Conservation (phyloP, 805 yeast genomes). For the Torulaspora maleeae region DNA sequence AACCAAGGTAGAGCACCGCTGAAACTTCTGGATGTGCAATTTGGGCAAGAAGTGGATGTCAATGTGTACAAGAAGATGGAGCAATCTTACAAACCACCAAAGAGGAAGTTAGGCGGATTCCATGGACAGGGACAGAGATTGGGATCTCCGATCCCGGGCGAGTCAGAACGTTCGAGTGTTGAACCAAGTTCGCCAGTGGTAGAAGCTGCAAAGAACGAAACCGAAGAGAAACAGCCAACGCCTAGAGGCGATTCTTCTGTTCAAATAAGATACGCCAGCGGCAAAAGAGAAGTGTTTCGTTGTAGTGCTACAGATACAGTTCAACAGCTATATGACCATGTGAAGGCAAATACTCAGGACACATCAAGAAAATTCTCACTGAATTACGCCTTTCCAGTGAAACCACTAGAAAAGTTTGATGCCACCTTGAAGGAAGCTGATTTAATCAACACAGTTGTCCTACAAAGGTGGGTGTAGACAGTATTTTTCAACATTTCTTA, state of each 20-base stretch:
- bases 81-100: conserved; percentile 74
- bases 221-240: conserved; percentile 23
- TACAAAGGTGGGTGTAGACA: conserved; percentile 67
- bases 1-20: conserved; percentile 90
- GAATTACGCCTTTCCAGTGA: conserved; percentile 78
- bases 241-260: conserved; percentile 63
- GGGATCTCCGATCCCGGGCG: conserved; percentile 88
- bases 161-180: conserved; percentile 32
- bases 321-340: conserved; percentile 62
- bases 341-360: conserved; percentile 44
- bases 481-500: background rate
- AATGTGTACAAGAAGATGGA: conserved; percentile 75
- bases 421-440: conserved; percentile 69
- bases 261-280: conserved; percentile 81
- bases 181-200: conserved; percentile 12
- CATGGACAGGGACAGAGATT: conserved; percentile 76
- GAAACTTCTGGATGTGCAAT: conserved; percentile 70
- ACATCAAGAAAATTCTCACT: conserved; percentile 52
- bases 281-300: conserved; percentile 59
- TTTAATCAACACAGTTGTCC: conserved; percentile 76
- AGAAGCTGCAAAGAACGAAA: conserved; percentile 22
- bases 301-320: conserved; percentile 66
- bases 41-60: conserved; percentile 92
- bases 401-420: conserved; percentile 55
- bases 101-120: conserved; percentile 59